phyloP scores from a whole-genome alignment of 1,284 basidiomycete species.

The Abortiporus biennis region DNA sequence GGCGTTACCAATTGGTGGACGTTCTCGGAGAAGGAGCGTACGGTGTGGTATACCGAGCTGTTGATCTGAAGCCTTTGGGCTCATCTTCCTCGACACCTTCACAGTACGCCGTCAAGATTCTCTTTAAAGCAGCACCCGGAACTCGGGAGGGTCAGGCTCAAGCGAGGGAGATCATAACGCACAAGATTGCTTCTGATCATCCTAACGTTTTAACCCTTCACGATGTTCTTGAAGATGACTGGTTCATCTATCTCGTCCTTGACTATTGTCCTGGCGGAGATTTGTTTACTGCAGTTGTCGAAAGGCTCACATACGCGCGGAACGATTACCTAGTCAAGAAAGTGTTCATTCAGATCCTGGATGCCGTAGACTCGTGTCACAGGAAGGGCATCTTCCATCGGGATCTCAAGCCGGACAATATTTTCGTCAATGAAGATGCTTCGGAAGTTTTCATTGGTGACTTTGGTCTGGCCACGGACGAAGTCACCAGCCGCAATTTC shows the following conservation, averaged over 20 bases:
- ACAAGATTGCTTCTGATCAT: constrained; percentile 48
- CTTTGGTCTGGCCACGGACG: constrained; percentile 61
- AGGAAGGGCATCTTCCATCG: constrained; percentile 56
- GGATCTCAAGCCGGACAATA: constrained; percentile 72
- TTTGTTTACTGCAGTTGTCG: constrained; percentile 55
- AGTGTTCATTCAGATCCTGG: constrained; percentile 56
- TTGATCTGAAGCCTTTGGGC: constrained; percentile 45
- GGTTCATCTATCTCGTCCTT: constrained; percentile 54
- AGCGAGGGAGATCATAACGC: constrained; percentile 29
- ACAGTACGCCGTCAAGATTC: constrained; percentile 57
- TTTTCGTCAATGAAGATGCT: constrained; percentile 44
- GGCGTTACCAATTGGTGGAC: constrained; percentile 37
- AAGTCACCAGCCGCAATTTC: constrained; percentile 42
- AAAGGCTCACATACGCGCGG: constrained; percentile 38
- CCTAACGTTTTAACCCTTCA: constrained; percentile 53
- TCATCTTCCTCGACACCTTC: constrained; percentile 26
- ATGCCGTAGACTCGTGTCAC: constrained; percentile 58
- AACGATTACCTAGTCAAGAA: constrained; percentile 41
- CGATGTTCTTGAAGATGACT: constrained; percentile 48
- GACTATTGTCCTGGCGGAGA: constrained; percentile 61
- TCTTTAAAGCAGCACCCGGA: constrained; percentile 49
- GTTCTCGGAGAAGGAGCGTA: constrained; percentile 30
- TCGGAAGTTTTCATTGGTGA: constrained; percentile 49
- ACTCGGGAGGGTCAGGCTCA: constrained; percentile 16
- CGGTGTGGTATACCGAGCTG: constrained; percentile 29